Evolutionary conservation across 2,329 filamentous ascomycete species (phyloP).

Genomic region (Talaromyces sp.): DNA sequence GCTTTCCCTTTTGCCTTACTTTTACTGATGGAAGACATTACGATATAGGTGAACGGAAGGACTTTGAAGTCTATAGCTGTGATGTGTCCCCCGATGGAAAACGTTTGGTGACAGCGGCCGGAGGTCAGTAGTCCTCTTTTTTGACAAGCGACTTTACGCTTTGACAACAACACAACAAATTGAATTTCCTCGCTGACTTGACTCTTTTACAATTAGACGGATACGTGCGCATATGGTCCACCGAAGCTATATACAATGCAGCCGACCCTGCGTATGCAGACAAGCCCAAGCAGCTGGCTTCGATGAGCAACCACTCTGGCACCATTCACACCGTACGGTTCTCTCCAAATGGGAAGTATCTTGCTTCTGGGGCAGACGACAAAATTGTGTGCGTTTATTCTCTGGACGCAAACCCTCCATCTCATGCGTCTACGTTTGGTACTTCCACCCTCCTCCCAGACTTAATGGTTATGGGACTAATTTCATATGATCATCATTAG

Average conservation of each 20-base stretch:
- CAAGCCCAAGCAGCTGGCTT: constrained; percentile 85
- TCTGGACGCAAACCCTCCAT: constrained; percentile 74
- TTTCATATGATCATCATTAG: constrained; percentile 32
- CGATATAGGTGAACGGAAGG: constrained; percentile 77
- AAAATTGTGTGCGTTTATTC: constrained; percentile 98
- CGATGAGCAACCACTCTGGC: constrained; percentile 96
- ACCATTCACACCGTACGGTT: constrained; percentile 97
- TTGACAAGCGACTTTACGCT: not conserved
- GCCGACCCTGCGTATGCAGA: constrained; percentile 64
- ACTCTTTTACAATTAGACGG: constrained; percentile 58
- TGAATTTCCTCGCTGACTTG: not conserved
- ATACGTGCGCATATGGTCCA: constrained; percentile 96
- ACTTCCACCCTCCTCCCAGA: constrained; percentile 27
- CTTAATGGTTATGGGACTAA: constrained; percentile 9
- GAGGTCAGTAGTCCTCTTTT: constrained; percentile 55
- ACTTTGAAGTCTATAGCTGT: constrained; percentile 97
- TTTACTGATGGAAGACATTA: not conserved
- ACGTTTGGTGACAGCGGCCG: constrained; percentile 86
- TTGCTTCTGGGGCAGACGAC: constrained; percentile 95
- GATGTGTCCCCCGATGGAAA: constrained; percentile 93
- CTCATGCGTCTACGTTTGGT: constrained; percentile 75
- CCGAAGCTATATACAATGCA: constrained; percentile 82
- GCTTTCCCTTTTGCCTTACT: not conserved
- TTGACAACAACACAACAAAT: not conserved
- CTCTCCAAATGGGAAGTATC: constrained; percentile 88